phyloP scores from a whole-genome alignment of 768 basidiomycete genomes.

The Tulasnella sp. region DNA sequence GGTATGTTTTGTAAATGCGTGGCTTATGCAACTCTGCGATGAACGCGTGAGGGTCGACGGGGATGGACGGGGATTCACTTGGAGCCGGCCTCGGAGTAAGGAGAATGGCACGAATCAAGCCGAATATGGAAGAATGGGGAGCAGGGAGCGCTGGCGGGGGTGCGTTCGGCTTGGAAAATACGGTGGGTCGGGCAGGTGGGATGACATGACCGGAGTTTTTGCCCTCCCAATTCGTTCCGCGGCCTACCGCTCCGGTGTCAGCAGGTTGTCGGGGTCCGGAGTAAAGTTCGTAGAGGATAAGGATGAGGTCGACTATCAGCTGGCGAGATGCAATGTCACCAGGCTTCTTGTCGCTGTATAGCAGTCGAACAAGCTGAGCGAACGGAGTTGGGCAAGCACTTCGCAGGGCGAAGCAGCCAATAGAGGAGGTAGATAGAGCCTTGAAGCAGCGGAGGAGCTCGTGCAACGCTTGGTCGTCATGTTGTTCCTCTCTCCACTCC shows the following conservation, averaged over 20 bases:
- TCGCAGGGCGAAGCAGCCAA: conserved; percentile 85
- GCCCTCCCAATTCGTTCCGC: conserved; percentile 11
- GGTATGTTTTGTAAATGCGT: conserved; percentile 68
- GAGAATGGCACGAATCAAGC: conserved; percentile 63
- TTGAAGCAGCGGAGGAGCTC: conserved; percentile 91
- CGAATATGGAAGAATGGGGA: conserved; percentile 62
- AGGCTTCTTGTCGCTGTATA: conserved; percentile 97
- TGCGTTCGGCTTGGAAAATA: conserved; percentile 23
- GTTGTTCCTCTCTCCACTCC: conserved; percentile 99
- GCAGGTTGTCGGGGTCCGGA: conserved; percentile 26
- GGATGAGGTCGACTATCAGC: conserved; percentile 77
- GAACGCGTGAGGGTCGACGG: conserved; percentile 67
- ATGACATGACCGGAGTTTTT: conserved; percentile 15
- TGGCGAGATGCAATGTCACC: conserved; percentile 86
- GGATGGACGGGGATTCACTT: conserved; percentile 46
- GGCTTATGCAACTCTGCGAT: conserved; percentile 59
- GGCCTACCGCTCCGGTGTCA: conserved; percentile 20
- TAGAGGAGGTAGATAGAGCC: conserved; percentile 78
- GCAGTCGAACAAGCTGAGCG: conserved; percentile 63
- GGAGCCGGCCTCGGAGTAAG: conserved; percentile 59
- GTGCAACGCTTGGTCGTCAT: conserved; percentile 88
- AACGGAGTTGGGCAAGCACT: conserved; percentile 83
- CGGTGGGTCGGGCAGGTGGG: conserved; percentile 18
- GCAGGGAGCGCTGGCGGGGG: conserved; percentile 51
- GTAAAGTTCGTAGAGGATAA: conserved; percentile 83